Base-by-base conservation (phyloP, 1,284 basidiomycete species). In the Rhodotorula sp. region DNA sequence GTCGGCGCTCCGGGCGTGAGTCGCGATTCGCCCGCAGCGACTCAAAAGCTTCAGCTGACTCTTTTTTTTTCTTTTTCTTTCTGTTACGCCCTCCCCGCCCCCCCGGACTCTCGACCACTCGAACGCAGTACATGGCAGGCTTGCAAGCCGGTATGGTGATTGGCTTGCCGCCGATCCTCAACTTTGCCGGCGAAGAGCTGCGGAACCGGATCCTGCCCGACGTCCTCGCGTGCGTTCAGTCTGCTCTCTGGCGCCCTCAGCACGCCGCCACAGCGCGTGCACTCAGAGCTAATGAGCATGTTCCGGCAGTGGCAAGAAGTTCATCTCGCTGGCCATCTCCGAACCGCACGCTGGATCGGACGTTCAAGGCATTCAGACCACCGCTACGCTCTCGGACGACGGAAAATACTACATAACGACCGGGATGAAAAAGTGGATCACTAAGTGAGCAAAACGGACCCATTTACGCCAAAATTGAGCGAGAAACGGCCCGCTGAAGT, bases 141-240 rank as follows among this genome's bases (percentile, higher is more conserved):
- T 81, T 84, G 43, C 84, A 89, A 57, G 87, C 87, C 56, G 90
- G 90, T 52, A 88, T 88, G 82, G 88, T 91, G 73, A 92, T 85
- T 61, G 90, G 61, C 15, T 85, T 93, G 79, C 92, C 91, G 0
- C 91, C 92, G 0, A 87, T 84, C 81, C 81, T 69, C 49, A 93
- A 93, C 83, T 94, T 92, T 78, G 92, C 89, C 34, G 87, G 86
- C 43, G 86, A 89, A 26, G 90, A 88, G 77, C 82, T 95, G 47
- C 90, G 90, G 80, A 87, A 88, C 67, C 87, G 87, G 77, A 84
- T 97, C 68, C 84, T 96, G n/a, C 89, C 91, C 49, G 91, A 92
- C 47, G 87, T 95, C 6, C 84, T 97, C 49, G 83, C 85, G 82
- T 63, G 80, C 80, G 58, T 80, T 74, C 80, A 80, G 70, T 74